Base-by-base conservation (phyloP, 176 grass and related monocot species). In the Typha latifolia region DNA sequence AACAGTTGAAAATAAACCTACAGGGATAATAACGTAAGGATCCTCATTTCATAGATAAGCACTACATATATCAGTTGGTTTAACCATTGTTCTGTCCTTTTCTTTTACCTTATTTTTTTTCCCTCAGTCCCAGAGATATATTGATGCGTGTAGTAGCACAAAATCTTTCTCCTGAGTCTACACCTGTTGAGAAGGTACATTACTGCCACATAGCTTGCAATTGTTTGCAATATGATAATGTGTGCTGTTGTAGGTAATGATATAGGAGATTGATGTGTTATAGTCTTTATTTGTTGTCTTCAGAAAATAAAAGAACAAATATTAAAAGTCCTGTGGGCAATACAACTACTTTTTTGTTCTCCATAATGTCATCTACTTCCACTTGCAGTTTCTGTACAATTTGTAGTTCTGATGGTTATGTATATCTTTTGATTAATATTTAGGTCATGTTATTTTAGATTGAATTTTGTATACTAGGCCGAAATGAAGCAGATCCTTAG, bases 11-110 rank as follows among this genome's bases (percentile, higher is more conserved):
- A 86, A 79, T 32, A 99, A 99, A 77, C 94, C 94, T 66, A 79
- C 63, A 37, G 94, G 94, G 15, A 99, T 99, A 84, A 72, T 99
- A 22, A 99, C 94, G 94, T 97, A 82, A 82, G 78, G 43, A 31
- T 12, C 14, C 51, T 70, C 34, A 10, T 67, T 37, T 7, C 78
- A 69, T 49, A 3, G 53, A 59, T 59, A 59, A 59, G 16, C 6
- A 21, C 20, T 19, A 59, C 16, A 59, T 59, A 11, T 59, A 59
- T 16, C 53, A 59, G 1, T 59, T 11, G 11, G 53, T 59, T 59
- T 22, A 59, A 19, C 7, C 14, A 19, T 21, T 19, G 53, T 59
- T 59, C n/a, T 12, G 37, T 61, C 14, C 14, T 63, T 57, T 14
- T 20, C 77, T 69, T 65, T 70, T 77, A 68, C 13, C 49, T 69